These are phyloP conservation scores for Sporothrix dimorphospora DNA, from an alignment of 2,329 filamentous ascomycete genomes.

Conservation along the genomic window DNA sequence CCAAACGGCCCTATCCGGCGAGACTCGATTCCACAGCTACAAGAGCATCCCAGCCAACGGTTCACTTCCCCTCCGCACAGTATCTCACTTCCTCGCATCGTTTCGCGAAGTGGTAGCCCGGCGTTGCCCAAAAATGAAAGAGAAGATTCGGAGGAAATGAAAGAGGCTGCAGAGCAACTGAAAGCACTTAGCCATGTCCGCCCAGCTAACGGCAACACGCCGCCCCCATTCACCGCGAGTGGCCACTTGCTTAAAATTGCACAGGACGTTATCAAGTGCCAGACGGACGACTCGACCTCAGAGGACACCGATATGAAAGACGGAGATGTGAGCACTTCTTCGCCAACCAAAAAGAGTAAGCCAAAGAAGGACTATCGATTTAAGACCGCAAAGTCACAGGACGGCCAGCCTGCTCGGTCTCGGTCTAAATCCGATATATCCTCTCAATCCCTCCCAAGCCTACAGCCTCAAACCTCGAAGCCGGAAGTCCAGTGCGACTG, in stretches of 20 bases:
- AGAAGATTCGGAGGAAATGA: constrained; percentile 70
- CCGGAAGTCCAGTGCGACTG: constrained; percentile 64
- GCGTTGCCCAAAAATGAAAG: constrained; percentile 50
- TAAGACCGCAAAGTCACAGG: constrained; percentile 28
- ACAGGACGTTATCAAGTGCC: constrained; percentile 32
- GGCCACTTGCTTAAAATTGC: constrained; percentile 32
- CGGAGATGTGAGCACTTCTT: not conserved
- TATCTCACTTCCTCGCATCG: constrained; percentile 27
- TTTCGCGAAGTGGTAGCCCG: constrained; percentile 34
- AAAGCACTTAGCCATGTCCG: constrained; percentile 67
- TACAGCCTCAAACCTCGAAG: constrained; percentile 48
- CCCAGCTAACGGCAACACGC: constrained; percentile 48
- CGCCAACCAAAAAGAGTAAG: constrained; percentile 25
- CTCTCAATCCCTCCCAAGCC: constrained; percentile 22
- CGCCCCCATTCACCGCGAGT: constrained; percentile 39
- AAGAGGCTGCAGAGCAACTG: constrained; percentile 68
- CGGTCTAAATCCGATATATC: constrained; percentile 26
- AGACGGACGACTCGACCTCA: constrained; percentile 12
- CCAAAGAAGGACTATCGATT: constrained; percentile 29
- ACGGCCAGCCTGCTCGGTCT: constrained; percentile 24
- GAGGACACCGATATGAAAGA: constrained; percentile 28
- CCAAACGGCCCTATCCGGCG: constrained; percentile 5
- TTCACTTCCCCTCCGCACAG: not conserved
- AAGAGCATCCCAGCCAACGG: constrained; percentile 25
- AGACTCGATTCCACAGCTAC: constrained; percentile 27